Base-by-base conservation (phyloP, 352 stramenopile genomes). In the Phytophthora pistaciae region DNA sequence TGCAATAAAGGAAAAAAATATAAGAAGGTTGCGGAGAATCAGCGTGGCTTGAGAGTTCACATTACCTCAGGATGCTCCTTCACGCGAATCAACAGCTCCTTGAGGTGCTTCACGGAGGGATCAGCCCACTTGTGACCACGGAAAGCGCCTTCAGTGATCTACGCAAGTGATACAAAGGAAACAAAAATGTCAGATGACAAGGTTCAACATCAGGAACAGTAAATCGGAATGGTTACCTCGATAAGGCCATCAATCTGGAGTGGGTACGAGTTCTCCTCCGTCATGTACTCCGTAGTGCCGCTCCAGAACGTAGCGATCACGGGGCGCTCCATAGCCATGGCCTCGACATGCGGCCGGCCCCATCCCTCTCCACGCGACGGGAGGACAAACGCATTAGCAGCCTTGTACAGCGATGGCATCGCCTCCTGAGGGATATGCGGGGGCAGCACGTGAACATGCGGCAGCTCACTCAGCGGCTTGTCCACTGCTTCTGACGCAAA, bases 301-400 rank as follows among this genome's bases (percentile, higher is more conserved):
- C 89, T 97, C 90, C 92, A 99, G 68, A 95, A 97, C 9, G 93
- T 98, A 16, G 93, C 91, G 36, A 98, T 95, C 5, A 98, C 75
- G 14, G 93, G 91, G 25, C 93, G 68, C 6, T 80, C 93, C 89
- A 97, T 98, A 3, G 91, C 82, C 96, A 99, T 98, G 8, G 95
- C 94, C 63, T 99, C 96, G 1, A 98, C 91, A 63, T 98, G 92
- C 14, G 94, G 94, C 16, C 96, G 85, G 4, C 96, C 94, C 95
- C 95, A 99, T 31, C 95, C 94, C 83, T 98, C 95, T n/a, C 95
- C 95, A 55, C 94, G 78, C 4, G 91, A 97, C 3, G 95, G 95
- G 6, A 98, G 74, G 56, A 98, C 95, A 61, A 98, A 95, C 8
- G 90, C 89, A 21, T 79, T 88, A 8, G 90, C 91, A 25, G 88